Evolutionary conservation across 2,329 filamentous ascomycete genomes (phyloP).

Genomic region (Ascocoryne sarcoides): DNA sequence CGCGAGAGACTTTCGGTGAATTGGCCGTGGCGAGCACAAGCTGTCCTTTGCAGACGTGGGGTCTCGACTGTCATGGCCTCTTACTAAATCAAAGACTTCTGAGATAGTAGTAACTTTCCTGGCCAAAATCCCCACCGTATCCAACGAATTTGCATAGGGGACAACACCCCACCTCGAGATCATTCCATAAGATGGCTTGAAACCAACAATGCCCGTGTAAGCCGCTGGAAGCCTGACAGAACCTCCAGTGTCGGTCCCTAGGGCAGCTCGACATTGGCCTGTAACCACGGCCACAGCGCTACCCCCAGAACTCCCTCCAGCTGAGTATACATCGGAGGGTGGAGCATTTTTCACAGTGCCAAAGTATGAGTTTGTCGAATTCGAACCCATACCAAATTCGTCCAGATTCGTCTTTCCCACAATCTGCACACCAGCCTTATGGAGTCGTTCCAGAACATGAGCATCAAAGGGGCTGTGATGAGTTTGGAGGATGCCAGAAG

Average conservation of each 20-base stretch:
- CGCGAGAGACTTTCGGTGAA: not conserved
- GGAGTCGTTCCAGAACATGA: slow-evolving; percentile 65
- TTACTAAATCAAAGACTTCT: slow-evolving; percentile 20
- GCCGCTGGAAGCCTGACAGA: slow-evolving; percentile 63
- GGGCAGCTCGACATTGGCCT: slow-evolving; percentile 49
- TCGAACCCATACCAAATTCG: slow-evolving; percentile 92
- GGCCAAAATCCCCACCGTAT: slow-evolving; percentile 60
- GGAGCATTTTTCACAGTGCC: slow-evolving; percentile 45
- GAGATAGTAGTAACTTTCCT: slow-evolving; percentile 31
- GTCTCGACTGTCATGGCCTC: slow-evolving; percentile 17
- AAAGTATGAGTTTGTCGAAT: slow-evolving; percentile 60
- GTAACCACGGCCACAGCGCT: slow-evolving; percentile 77
- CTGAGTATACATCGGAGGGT: slow-evolving; percentile 37
- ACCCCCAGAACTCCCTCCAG: slow-evolving; percentile 86
- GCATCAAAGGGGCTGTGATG: slow-evolving; percentile 75
- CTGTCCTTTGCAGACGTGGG: slow-evolving; percentile 38
- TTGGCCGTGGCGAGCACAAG: not conserved
- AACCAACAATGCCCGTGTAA: slow-evolving; percentile 60
- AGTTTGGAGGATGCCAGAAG: slow-evolving; percentile 59
- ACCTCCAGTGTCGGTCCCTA: slow-evolving; percentile 84
- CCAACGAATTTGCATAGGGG: slow-evolving; percentile 65
- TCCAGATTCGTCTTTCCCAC: slow-evolving; percentile 88
- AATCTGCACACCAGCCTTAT: slow-evolving; percentile 40
- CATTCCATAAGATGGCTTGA: slow-evolving; percentile 65
- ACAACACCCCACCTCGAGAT: slow-evolving; percentile 62